Evolutionary conservation across 805 yeast genomes (phyloP).

Genomic region (Lipomyces starkeyi): DNA sequence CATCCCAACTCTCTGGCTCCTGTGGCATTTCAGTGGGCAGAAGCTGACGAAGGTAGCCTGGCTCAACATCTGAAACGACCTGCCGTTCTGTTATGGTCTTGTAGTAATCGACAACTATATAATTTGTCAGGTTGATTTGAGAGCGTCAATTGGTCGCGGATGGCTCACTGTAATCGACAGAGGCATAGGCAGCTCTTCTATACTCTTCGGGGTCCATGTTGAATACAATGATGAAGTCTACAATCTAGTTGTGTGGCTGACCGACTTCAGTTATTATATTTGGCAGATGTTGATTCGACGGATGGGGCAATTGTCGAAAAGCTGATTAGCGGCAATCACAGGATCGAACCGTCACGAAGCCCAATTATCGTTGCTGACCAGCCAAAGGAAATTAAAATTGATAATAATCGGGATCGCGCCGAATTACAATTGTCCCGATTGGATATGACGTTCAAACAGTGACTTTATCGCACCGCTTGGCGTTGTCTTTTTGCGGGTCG

Average conservation of each 20-base stretch:
- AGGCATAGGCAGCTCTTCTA: slow-evolving; percentile 38
- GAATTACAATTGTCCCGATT: no score
- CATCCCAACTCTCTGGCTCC: slow-evolving; percentile 37
- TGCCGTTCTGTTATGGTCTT: slow-evolving; percentile 23
- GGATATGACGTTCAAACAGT: no score
- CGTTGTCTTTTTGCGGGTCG: no score
- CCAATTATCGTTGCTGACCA: no score
- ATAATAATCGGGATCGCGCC: no score
- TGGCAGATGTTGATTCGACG: background rate
- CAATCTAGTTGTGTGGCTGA: background rate
- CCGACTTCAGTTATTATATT: background rate
- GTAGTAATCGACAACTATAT: slow-evolving; percentile 36
- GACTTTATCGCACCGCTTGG: no score
- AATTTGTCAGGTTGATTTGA: background rate
- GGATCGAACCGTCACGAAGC: no score
- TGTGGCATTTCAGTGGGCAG: slow-evolving; percentile 39
- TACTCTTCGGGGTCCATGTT: slow-evolving; percentile 39
- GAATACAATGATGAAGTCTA: background rate
- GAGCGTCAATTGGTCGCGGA: background rate
- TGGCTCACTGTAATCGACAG: slow-evolving; percentile 37
- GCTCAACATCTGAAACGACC: slow-evolving; percentile 36
- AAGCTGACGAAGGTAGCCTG: slow-evolving; percentile 37
- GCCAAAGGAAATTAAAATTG: no score
- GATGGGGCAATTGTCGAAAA: background rate
- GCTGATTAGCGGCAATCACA: no score